Conservation (phyloP, 192 early-diverging fungal genomes). For the Linnemannia elongata region DNA sequence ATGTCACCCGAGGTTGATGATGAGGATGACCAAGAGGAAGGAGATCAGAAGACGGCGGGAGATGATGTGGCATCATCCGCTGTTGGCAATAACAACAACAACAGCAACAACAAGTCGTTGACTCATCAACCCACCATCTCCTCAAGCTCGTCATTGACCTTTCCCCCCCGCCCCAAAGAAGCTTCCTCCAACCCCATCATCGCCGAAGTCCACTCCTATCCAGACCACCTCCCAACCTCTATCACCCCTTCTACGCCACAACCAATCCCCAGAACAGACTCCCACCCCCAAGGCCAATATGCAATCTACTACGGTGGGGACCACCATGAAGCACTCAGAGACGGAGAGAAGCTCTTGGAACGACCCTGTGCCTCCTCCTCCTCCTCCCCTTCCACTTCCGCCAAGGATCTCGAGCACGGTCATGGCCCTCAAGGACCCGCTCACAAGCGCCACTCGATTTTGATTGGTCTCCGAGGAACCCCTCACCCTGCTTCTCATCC, state of each 20-base stretch:
- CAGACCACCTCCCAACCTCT: neutral
- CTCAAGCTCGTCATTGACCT: conserved; percentile 1
- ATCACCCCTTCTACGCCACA: neutral
- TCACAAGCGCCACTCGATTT: neutral
- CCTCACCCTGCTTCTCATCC: conserved; percentile 3
- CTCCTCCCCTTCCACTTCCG: neutral
- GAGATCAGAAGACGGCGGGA: no score
- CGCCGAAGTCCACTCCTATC: no score
- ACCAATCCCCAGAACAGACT: neutral
- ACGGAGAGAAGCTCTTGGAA: conserved; percentile 24
- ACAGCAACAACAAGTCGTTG: neutral
- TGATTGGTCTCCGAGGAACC: conserved; percentile 18
- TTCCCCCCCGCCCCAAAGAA: neutral
- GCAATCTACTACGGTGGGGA: conserved; percentile 51
- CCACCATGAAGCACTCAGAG: conserved; percentile 11
- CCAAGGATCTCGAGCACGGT: neutral
- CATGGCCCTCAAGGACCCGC: neutral
- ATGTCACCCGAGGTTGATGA: conserved; percentile 14
- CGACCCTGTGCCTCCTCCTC: neutral
- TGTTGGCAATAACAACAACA: neutral
- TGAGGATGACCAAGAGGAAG: neutral
- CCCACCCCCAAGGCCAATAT: conserved; percentile 13
- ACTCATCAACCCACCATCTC: neutral
- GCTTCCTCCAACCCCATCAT: no score
- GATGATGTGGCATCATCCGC: neutral